phyloP scores from a whole-genome alignment of 345 rosid species.

The Salix caprea region DNA sequence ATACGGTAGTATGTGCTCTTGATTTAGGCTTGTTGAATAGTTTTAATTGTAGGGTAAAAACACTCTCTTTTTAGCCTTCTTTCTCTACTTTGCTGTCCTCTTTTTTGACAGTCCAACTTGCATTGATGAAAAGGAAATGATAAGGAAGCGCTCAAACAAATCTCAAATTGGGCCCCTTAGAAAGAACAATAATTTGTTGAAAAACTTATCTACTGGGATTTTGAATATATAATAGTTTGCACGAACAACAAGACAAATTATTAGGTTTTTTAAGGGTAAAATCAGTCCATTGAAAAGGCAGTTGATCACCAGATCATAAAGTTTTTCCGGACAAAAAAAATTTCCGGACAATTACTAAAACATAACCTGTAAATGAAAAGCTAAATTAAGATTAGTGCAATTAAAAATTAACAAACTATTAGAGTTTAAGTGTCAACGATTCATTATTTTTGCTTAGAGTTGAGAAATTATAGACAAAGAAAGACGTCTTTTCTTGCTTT shows the following conservation, averaged over 20 bases:
- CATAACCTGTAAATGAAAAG: not conserved
- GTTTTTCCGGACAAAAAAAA: conserved; percentile 19
- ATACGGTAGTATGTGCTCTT: conserved; percentile 26
- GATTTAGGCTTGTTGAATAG: conserved; percentile 3
- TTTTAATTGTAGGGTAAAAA: conserved; percentile 41
- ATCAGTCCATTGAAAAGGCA: conserved; percentile 40
- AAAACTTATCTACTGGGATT: conserved; percentile 11
- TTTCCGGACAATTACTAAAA: conserved; percentile 3
- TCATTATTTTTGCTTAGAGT: not conserved
- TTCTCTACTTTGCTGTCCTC: conserved; percentile 31
- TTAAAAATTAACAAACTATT: not conserved
- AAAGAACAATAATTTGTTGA: conserved; percentile 12
- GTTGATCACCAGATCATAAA: conserved; percentile 29
- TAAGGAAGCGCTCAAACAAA: conserved; percentile 33
- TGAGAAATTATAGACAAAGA: not conserved
- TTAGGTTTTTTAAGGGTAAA: conserved; percentile 10
- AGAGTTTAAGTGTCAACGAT: not conserved
- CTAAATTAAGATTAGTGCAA: not conserved
- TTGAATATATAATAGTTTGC: conserved; percentile 13
- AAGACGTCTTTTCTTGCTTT: not conserved
- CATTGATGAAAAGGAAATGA: conserved; percentile 26
- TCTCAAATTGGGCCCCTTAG: conserved; percentile 27
- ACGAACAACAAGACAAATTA: conserved; percentile 55
- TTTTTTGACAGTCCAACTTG: conserved; percentile 26
- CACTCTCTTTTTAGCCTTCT: conserved; percentile 28